Conservation (phyloP, 768 basidiomycete species). For the Cyclocybe aegerita region DNA sequence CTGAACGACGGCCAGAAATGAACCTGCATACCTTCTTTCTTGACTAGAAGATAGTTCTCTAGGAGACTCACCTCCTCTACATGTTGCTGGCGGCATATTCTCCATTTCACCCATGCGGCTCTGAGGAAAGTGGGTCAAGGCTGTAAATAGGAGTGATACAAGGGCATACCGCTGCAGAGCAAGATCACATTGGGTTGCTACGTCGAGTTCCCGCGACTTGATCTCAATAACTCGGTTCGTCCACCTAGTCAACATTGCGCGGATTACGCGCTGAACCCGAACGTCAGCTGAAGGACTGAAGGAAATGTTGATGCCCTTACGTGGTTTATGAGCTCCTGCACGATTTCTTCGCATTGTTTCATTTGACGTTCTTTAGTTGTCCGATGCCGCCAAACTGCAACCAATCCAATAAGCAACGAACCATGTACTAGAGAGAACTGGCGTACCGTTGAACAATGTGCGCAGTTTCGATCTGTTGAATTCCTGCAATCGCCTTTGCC, state of each 20-base stretch:
- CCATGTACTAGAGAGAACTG: background rate
- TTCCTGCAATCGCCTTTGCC: conserved; percentile 20
- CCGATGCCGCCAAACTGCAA: conserved; percentile 48
- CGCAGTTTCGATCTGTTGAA: conserved; percentile 16
- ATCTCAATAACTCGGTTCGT: conserved; percentile 71
- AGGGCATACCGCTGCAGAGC: conserved; percentile 30
- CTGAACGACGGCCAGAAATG: background rate
- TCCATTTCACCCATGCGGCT: conserved; percentile 69
- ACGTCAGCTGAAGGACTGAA: background rate
- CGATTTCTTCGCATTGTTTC: conserved; percentile 42
- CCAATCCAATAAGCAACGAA: background rate
- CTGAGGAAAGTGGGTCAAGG: conserved; percentile 30
- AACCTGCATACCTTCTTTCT: conserved; percentile 60
- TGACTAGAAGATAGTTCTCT: conserved; percentile 81
- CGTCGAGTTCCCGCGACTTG: conserved; percentile 72
- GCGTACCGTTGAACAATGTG: conserved; percentile 16
- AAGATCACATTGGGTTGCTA: conserved; percentile 42
- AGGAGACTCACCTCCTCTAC: conserved; percentile 75
- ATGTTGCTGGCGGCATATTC: conserved; percentile 56
- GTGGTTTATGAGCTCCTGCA: conserved; percentile 37
- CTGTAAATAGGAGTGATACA: background rate
- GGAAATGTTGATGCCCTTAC: conserved; percentile 19
- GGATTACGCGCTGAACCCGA: conserved; percentile 50
- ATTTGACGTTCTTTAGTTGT: conserved; percentile 36
- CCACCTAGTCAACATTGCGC: conserved; percentile 55